Percentiles rank a stretch among this genome's conserved stretches.
phyloP scores from a whole-genome alignment of 495 filamentous ascomycete species.

The Annulohypoxylon stygium region DNA sequence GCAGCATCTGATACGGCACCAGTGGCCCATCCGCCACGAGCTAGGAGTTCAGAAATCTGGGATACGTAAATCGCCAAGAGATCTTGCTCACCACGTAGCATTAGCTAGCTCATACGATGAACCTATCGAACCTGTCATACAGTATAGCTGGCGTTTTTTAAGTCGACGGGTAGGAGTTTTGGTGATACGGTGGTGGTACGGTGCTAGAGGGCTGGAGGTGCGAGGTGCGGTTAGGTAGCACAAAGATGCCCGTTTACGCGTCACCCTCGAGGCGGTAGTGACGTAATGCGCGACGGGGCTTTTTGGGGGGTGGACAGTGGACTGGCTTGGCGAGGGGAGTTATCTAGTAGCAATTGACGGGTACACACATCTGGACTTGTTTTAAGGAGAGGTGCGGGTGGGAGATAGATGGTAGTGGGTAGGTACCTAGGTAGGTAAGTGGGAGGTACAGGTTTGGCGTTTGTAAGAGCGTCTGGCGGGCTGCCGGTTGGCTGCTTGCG shows the following conservation, averaged over 20 bases:
- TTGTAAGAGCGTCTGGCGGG: background rate
- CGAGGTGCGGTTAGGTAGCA: background rate
- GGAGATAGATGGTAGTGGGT: no score
- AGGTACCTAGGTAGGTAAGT: no score
- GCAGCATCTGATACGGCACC: background rate
- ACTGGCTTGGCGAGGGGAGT: background rate
- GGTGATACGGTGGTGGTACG: background rate
- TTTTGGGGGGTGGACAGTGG: background rate
- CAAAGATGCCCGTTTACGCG: slow-evolving; percentile 11
- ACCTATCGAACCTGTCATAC: background rate
- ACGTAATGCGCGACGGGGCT: background rate
- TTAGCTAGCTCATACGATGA: background rate
- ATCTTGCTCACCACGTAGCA: background rate
- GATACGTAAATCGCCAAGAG: background rate
- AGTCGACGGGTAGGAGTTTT: background rate
- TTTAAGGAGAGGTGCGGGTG: no score
- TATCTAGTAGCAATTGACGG: no score
- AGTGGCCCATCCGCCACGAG: background rate
- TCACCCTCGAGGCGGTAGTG: background rate
- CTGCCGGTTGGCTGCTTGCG: slow-evolving; percentile 14
- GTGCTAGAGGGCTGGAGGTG: background rate
- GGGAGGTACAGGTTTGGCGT: no score
- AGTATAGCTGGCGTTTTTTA: background rate
- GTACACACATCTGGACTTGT: no score
- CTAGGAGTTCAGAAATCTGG: background rate